phyloP scores from a whole-genome alignment of 768 basidiomycete genomes.

The Pholiota microspora region DNA sequence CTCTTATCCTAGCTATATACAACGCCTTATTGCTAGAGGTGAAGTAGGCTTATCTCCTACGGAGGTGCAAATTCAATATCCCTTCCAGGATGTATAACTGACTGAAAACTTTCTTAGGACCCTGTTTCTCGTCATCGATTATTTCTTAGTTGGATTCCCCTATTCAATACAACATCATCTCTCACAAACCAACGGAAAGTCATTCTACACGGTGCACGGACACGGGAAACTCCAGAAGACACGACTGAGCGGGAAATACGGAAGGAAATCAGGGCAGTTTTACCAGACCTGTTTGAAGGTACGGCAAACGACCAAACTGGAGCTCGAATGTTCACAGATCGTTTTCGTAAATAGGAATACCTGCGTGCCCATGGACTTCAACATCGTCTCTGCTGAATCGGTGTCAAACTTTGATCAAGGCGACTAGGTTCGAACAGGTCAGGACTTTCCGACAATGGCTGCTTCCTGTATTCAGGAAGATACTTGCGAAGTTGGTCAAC shows the following conservation, averaged over 20 bases:
- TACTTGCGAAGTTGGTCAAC: constrained; percentile 43
- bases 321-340: not conserved
- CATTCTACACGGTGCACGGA: constrained; percentile 65
- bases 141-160: constrained; percentile 71
- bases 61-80: constrained; percentile 39
- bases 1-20: constrained; percentile 72
- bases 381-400: constrained; percentile 35
- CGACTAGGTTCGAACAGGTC: constrained; percentile 75
- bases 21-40: constrained; percentile 78
- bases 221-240: constrained; percentile 72
- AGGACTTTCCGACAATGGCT: constrained; percentile 72
- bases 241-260: constrained; percentile 67
- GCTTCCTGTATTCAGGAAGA: constrained; percentile 62
- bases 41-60: constrained; percentile 56
- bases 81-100: not conserved
- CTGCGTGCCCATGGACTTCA: constrained; percentile 27
- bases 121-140: constrained; percentile 61
- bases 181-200: constrained; percentile 68
- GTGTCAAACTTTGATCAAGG: constrained; percentile 47
- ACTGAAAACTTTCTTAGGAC: constrained; percentile 28
- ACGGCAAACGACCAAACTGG: not conserved
- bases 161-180: constrained; percentile 57
- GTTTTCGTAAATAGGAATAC: constrained; percentile 27
- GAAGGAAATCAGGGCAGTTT: constrained; percentile 58
- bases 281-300: constrained; percentile 74